Base-by-base conservation (phyloP, 2,329 filamentous ascomycete genomes). In the Apiospora pterosperma region DNA sequence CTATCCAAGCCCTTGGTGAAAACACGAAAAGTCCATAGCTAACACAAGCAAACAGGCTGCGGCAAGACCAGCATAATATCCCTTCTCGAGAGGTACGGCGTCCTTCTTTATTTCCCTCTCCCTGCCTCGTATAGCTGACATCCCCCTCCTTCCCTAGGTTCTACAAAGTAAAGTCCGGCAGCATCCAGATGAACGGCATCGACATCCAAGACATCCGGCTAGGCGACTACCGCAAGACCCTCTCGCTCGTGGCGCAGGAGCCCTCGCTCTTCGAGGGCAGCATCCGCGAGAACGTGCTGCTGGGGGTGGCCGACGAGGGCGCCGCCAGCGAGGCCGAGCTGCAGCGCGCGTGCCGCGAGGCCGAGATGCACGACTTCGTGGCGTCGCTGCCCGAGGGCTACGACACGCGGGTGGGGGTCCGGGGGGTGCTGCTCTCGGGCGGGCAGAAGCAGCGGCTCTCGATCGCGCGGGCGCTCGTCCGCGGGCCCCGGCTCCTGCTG, bases 21-120 rank as follows among this genome's bases (percentile, higher is more conserved):
- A n/a, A n/a, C n/a, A n/a, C n/a, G n/a, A 21, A 55, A 5, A 34
- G 11, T 4, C 34, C 42, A 41, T 16, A 28, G 36, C 66, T 75
- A 34, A 75, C 61, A 4, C 38, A 19, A 28, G 19, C 6, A 58
- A 61, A 39, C 55, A 75, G 74, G 74, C 19, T 90, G 88, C 65
- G 90, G 90, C 25, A 92, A 94, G 78, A 90, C 88, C 0, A 92
- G 88, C 16, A 86, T 92, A 31, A 87, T 95, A 52, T 83, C 84
- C 64, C 76, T 90, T 0, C 75, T 90, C 12, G 88, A 90, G 76
- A 82, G 87, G 73, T 74, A 80, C 1, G 75, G 81, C 4, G 77
- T 92, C 62, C 84, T 88, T 59, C 79, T 90, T 0, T 80, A 79
- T 62, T 6, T 23, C 77, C 83, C 36, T 92, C 92, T 72, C 85